Base-by-base conservation (phyloP, 352 stramenopile genomes). In the Peronospora destructor region DNA sequence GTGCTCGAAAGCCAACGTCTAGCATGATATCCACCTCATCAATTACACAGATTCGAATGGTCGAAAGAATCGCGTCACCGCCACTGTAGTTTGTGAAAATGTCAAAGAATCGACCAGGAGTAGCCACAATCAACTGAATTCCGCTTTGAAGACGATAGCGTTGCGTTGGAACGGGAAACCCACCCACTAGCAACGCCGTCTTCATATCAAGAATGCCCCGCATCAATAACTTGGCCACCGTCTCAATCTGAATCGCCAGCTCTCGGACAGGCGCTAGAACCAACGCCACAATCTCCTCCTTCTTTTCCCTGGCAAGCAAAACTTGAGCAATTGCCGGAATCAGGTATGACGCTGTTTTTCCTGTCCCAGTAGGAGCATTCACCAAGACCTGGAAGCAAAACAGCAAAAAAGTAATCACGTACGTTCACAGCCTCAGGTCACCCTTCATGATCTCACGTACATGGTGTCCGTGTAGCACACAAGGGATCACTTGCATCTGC, bases 11-110 rank as follows among this genome's bases (percentile, higher is more conserved):
- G 1, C 73, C 77, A 37, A 71, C 56, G 37, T 71, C 73, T 34
- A 87, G 51, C 72, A 91, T 85, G 46, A 79, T 64, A 46, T 91
- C 80, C 13, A 87, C 73, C 71, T 91, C 80, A 47, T 91, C 80
- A 25, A 91, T 44, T 1, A 88, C 59, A 40, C 75, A 86, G 5
- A 35, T 59, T 36, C 43, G 54, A 40, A 71, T 49, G 5, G 7
- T 35, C 12, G 33, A 29, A 14, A 68, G 17, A 39, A 68, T 68
- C 4, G 41, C 23, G 14, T 60, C 46, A 28, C 54, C 49, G 17
- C 52, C 59, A 16, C 40, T 50, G 12, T 61, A 72, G 9, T 64
- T 64, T n/a, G 78, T 67, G 9, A 66, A 50, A 14, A 87, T 65
- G 16, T 85, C 76, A 8, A 87, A 47, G 29, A 88, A 64, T 8